These are phyloP conservation scores for Lolium multiflorum DNA, from an alignment of 176 grass and related monocot genomes.

Conservation along the genomic window DNA sequence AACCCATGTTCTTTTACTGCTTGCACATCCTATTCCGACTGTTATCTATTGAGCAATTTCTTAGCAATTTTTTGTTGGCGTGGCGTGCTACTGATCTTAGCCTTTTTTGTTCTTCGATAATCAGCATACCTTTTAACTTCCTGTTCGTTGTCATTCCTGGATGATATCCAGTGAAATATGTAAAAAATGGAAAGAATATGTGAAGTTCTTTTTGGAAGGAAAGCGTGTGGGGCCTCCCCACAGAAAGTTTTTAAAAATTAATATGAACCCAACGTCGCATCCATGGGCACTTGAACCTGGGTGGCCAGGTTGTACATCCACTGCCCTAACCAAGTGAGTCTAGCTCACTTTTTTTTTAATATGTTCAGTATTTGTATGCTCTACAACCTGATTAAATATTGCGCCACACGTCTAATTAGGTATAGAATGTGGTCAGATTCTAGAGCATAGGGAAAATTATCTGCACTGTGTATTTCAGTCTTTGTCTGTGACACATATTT, in stretches of 20 bases:
- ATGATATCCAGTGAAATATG: conserved; percentile 6
- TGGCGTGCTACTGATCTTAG: neutral
- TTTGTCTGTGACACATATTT: conserved; percentile 19
- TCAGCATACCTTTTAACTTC: neutral
- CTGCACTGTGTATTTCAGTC: neutral
- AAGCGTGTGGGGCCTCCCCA: too few species aligned
- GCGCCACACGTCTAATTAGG: neutral
- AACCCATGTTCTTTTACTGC: neutral
- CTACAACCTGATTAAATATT: neutral
- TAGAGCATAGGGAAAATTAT: conserved; percentile 13
- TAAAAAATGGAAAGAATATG: neutral
- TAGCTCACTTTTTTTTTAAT: too few species aligned
- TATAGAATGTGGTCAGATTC: neutral
- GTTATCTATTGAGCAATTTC: conserved; percentile 8
- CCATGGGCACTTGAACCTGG: too few species aligned
- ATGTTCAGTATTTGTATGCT: neutral
- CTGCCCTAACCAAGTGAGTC: too few species aligned
- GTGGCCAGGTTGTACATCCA: too few species aligned
- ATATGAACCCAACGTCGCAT: too few species aligned
- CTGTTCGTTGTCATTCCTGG: neutral
- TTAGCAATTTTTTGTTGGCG: neutral
- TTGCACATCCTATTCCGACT: neutral
- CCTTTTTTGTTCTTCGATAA: neutral
- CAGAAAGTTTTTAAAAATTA: too few species aligned
- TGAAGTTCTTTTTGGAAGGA: too few species aligned